Conservation (phyloP, 306 rosid species). For the Erythrophleum fordii region DNA sequence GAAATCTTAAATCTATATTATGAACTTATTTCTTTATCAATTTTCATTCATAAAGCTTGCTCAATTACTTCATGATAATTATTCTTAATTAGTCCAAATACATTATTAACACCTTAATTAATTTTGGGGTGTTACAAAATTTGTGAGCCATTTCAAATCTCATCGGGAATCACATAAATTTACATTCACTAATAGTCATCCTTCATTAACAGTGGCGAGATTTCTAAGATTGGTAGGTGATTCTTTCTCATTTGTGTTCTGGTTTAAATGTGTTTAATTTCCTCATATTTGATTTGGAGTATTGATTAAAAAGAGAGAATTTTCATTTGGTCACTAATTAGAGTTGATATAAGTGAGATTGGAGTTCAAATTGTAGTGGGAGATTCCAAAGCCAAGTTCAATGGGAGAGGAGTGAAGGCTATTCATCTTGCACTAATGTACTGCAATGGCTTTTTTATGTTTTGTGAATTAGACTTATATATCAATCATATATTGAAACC, state of each 20-base stretch:
- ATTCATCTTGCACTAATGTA: slow-evolving; percentile 32
- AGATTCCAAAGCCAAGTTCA: slow-evolving; percentile 47
- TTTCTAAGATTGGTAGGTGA: slow-evolving; percentile 52
- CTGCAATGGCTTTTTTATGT: slow-evolving; percentile 32
- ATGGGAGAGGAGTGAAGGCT: slow-evolving; percentile 46
- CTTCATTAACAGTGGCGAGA: slow-evolving; percentile 43
- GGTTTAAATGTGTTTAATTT: background rate
- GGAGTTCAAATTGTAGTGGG: slow-evolving; percentile 57
- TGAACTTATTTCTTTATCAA: too few relatives aligned
- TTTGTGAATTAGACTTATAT: too few relatives aligned
- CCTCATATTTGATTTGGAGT: background rate
- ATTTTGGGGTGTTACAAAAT: too few relatives aligned
- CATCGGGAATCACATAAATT: background rate
- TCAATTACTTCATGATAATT: too few relatives aligned
- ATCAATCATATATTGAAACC: too few relatives aligned
- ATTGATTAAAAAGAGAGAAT: background rate
- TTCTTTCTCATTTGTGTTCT: background rate
- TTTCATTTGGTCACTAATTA: slow-evolving; percentile 17
- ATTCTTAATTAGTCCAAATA: too few relatives aligned
- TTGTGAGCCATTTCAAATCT: slow-evolving; percentile 28
- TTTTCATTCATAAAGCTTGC: too few relatives aligned
- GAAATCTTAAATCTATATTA: too few relatives aligned
- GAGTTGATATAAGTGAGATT: slow-evolving; percentile 32
- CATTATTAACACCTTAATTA: too few relatives aligned
- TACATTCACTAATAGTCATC: background rate